Evolutionary conservation across 2,329 filamentous ascomycete species (phyloP), one percentile per base, ranked within the genome.

Genomic region (Monosporascus sp.): DNA sequence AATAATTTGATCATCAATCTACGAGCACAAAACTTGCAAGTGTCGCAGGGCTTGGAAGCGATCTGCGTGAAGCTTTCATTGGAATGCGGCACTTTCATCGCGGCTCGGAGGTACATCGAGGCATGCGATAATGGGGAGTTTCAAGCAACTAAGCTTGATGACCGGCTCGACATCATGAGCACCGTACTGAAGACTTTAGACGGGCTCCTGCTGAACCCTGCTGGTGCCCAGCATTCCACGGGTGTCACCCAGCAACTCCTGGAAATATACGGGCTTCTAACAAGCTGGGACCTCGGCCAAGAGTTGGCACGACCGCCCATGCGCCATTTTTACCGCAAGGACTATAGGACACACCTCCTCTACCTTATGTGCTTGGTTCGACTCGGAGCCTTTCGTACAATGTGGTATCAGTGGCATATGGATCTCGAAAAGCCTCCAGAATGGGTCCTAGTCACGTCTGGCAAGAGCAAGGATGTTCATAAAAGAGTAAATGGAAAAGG

Each of bases 1-100:
- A 73, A 75, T 50, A 75, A 76, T 55, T 51, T 78, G 15, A 58
- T 64, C 25, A 62, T 72, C 44, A 67, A 65, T 44, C 59, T 74
- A 35, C 31, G 31, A 14, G 31, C 31, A 35, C 31, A 35, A 14
- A 35, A 35, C 31, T 35, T 35, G 31, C 31, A 14, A 9, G 59
- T 65, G 3, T 54, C 55, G 7, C 52, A 61, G 20, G 57, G 54
- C 5, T 48, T 58, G 6, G 63, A 65, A 43, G 60, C 62, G 17
- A 52, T 68, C 31, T 70, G 62, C 1, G 53, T 72, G 48, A 57
- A 53, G 48, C 53, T 69, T 38, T 70, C 71, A 22, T 50, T 61
- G 3, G 38, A 44, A 44, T 60, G 50, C 22, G 22, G 49, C 49
- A n/a, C 51, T 51, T 22, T 60, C 62, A 22, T 43, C 47, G 53